A percentile compares a stretch with the other conserved stretches of the same genome.
These are phyloP conservation scores for Domatiomyces globalis DNA, from an alignment of 2,329 filamentous ascomycete species.

Conservation along the genomic window DNA sequence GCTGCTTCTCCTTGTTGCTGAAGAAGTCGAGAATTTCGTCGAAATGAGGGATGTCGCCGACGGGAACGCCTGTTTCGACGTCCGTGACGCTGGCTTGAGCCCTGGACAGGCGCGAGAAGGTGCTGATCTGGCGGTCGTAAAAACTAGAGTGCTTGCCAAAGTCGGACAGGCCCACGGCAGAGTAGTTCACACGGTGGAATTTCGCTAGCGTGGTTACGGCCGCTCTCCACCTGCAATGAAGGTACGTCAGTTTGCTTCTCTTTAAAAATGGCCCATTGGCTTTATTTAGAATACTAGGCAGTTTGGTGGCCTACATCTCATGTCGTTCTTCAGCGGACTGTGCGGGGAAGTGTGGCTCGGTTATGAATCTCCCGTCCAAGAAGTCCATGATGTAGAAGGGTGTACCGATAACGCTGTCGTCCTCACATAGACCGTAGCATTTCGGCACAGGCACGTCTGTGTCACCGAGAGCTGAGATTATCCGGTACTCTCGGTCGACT, in stretches of 20 bases:
- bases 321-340: conserved; percentile 54
- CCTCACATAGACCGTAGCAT: conserved; percentile 74
- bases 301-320: conserved; percentile 44
- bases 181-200: conserved; percentile 62
- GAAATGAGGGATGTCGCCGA: conserved; percentile 74
- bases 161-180: conserved; percentile 49
- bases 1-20: conserved; percentile 52
- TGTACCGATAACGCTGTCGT: conserved; percentile 65
- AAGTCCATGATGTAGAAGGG: conserved; percentile 98
- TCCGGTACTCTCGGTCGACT: conserved; percentile 87
- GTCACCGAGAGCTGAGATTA: conserved; percentile 65
- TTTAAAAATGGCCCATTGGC: too few relatives aligned
- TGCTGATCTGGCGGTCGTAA: conserved; percentile 73
- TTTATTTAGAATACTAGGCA: neutral
- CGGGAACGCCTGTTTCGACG: conserved; percentile 57
- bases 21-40: conserved; percentile 70
- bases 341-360: conserved; percentile 68
- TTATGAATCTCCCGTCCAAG: conserved; percentile 82
- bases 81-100: conserved; percentile 65
- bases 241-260: neutral
- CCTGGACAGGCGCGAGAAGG: conserved; percentile 63
- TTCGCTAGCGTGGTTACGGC: conserved; percentile 71
- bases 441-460: conserved; percentile 79
- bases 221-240: conserved; percentile 53
- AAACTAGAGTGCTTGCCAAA: conserved; percentile 67